Evolutionary conservation across 306 rosid genomes (phyloP), one percentile per base, ranked within the genome.

Genomic region (Senna siamea): DNA sequence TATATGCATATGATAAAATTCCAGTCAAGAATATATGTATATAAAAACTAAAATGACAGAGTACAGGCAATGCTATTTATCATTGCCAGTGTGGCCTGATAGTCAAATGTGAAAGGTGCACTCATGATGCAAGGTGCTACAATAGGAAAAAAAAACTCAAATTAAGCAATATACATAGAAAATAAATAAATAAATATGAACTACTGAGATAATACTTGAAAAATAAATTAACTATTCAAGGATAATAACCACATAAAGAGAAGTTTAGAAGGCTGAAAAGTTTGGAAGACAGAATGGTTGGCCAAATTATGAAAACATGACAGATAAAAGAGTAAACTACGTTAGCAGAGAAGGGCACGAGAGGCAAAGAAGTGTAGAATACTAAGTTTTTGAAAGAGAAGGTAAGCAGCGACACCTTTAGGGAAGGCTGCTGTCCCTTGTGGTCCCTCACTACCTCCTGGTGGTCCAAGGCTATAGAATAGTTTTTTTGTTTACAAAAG

Each of bases 31-130:
- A 69, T 54, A 4, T 37, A 37, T 37, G 7, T 37, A 37, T 40
- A 14, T 56, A 67, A 14, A 56, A 67, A 47, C 59, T 20, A 48
- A 70, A 17, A 40, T 11, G 23, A 40, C 65, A 73, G 20, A 22
- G 38, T 38, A 70, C 15, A 69, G 12, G 74, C 50, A 69, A 34
- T 22, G 20, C 6, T 50, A 35, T 22, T 38, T 38, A 50, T 37
- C 35, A 35, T 38, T 35, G 38, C 30, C 23, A 26, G 52, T 20
- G 41, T 15, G 18, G 70, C 50, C 40, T 0, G 40, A 37, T 37
- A 37, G 40, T 37, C 7, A 37, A 37, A 37, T 37, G 40, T 37
- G 40, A 37, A 37, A 7, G 40, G 4, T 37, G 40, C 40, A 0
- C 40, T 37, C 4, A 7, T 5, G 8, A 41, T 7, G 47, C 47